These are phyloP conservation scores for Urostyla sp. DNA, from an alignment of 73 alveolate genomes.

Conservation along the genomic window DNA sequence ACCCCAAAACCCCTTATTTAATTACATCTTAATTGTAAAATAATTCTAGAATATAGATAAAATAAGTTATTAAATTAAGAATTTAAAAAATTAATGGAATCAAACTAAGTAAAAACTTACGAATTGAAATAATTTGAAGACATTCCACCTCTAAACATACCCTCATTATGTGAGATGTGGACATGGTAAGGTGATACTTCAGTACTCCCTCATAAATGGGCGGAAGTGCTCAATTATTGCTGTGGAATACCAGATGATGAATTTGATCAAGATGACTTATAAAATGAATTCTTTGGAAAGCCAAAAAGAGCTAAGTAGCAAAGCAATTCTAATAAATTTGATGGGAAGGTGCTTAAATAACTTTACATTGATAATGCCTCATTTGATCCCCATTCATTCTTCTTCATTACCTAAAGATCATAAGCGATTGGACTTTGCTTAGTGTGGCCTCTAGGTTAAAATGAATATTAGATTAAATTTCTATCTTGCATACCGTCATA, in stretches of 20 bases:
- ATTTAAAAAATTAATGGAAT: too few relatives aligned
- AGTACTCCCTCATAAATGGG: slow-evolving; percentile 45
- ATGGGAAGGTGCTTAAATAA: slow-evolving; percentile 11
- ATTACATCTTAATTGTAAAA: too few relatives aligned
- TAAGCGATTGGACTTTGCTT: slow-evolving; percentile 49
- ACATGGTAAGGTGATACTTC: slow-evolving; percentile 52
- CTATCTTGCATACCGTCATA: slow-evolving; percentile 29
- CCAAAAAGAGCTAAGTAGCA: slow-evolving; percentile 6
- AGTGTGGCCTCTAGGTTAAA: slow-evolving; percentile 28
- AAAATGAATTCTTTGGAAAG: not conserved
- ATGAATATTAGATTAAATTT: slow-evolving; percentile 16
- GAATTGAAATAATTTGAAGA: too few relatives aligned
- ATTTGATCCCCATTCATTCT: not conserved
- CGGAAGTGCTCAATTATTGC: slow-evolving; percentile 3
- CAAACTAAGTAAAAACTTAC: too few relatives aligned
- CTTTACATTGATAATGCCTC: not conserved
- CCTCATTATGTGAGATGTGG: slow-evolving; percentile 39
- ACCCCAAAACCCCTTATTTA: too few relatives aligned
- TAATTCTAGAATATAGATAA: too few relatives aligned
- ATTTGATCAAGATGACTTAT: slow-evolving; percentile 8
- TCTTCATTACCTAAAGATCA: not conserved
- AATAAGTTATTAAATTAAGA: too few relatives aligned
- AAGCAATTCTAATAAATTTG: slow-evolving; percentile 16
- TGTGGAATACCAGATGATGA: too few relatives aligned
- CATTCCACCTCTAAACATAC: slow-evolving; percentile 27